phyloP scores from a whole-genome alignment of 2,329 filamentous ascomycete species.

The Fusarium beomiforme region DNA sequence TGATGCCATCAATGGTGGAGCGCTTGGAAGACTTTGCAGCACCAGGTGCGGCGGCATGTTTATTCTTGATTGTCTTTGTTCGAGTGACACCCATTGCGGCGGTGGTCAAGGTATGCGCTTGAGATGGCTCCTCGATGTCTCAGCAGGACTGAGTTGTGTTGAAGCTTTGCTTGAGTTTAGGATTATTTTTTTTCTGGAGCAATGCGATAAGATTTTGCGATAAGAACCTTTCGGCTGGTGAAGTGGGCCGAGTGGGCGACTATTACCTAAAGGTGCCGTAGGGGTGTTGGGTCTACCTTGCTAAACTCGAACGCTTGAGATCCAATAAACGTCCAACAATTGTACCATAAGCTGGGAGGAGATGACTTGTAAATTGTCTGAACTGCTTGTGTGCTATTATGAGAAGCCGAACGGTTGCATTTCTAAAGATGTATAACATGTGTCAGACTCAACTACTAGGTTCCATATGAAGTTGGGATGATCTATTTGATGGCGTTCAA shows the following conservation, averaged over 20 bases:
- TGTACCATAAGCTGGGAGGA: too few relatives aligned
- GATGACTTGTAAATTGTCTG: too few relatives aligned
- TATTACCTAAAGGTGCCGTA: too few relatives aligned
- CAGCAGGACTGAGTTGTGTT: slow-evolving; percentile 10
- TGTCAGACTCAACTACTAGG: not conserved
- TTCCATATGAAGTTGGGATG: not conserved
- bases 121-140: slow-evolving; percentile 1
- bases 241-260: slow-evolving; percentile 13
- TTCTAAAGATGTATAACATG: not conserved
- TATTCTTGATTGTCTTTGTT: slow-evolving; percentile 71
- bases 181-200: slow-evolving; percentile 25
- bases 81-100: slow-evolving; percentile 62
- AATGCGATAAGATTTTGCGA: slow-evolving; percentile 21
- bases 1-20: slow-evolving; percentile 57
- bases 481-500: not conserved
- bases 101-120: not conserved
- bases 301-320: not conserved
- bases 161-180: not conserved
- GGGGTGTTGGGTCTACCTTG: not conserved
- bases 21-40: slow-evolving; percentile 52
- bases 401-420: not conserved
- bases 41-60: slow-evolving; percentile 64
- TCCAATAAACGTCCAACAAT: too few relatives aligned
- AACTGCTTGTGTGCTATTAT: not conserved
- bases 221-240: slow-evolving; percentile 1